Base-by-base conservation (phyloP, 352 stramenopile genomes). In the Globisporangium rhizosaccharum region DNA sequence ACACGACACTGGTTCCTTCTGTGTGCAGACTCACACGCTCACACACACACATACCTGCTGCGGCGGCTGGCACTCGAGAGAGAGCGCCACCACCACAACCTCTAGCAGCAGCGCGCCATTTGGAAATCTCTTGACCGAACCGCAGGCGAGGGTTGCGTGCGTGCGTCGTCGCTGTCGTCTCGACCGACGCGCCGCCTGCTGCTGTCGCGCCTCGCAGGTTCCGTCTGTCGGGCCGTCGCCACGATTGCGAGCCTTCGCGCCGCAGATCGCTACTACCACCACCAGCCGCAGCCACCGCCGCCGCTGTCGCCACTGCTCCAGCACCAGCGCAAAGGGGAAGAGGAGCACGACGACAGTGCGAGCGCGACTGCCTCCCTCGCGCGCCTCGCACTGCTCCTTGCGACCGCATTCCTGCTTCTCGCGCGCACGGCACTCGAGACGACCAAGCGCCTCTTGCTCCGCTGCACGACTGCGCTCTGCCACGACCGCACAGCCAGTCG, bases 371-470 rank as follows among this genome's bases (percentile, higher is more conserved):
- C 41, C 41, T 46, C 15, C 41, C 15, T 46, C 41, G 5, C 48
- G 67, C 53, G 55, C 50, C 46, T 61, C 57, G 54, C 57, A 46
- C 56, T 62, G 37, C 30, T 59, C 26, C 41, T 58, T 8, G 54
- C 56, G 9, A 55, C 59, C 42, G 44, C 41, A 57, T 54, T 61
- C 68, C 67, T 59, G 52, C 61, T 71, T 61, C 57, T 59, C 56
- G 61, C 62, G 55, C 68, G 70, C 66, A 62, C 56, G 55, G 56
- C 59, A 9, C 41, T 64, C 59, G 30, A 36, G 33, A 33, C 23
- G 17, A 28, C 15, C 18, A 57, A 63, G 49, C 50, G n/a, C 4
- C 42, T 58, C 8, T 1, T 57, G 8, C 41, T 45, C 36, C 48
- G 56, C 37, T 44, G 51, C 15, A 53, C 36, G 11, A 15, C 17